Percentiles rank a stretch among this genome's conserved stretches.
Conservation (phyloP, 1,284 basidiomycete species). For the Abortiporus biennis region DNA sequence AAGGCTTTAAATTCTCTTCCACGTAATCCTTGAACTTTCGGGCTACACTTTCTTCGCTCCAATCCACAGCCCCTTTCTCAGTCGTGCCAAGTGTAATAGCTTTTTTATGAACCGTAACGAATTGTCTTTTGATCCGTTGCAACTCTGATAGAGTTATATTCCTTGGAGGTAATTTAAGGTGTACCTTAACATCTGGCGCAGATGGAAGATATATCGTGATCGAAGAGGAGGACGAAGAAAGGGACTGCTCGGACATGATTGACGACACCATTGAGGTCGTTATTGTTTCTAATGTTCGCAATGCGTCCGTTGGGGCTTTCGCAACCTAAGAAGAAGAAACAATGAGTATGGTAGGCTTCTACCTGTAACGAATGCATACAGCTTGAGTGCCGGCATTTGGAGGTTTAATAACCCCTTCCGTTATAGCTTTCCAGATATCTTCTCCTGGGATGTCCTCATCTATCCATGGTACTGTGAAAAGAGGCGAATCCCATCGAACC, state of each 20-base stretch:
- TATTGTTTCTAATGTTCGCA: conserved; percentile 73
- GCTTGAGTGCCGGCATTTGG: conserved; percentile 83
- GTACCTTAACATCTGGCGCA: conserved; percentile 31
- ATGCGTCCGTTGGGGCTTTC: conserved; percentile 77
- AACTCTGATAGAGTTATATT: conserved; percentile 77
- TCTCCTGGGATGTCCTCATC: conserved; percentile 66
- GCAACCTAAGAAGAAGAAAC: conserved; percentile 39
- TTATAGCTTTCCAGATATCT: conserved; percentile 80
- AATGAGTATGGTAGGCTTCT: conserved; percentile 4
- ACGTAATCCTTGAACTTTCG: conserved; percentile 75
- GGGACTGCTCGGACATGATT: conserved; percentile 55
- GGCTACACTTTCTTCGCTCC: conserved; percentile 70
- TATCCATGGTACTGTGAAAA: conserved; percentile 80
- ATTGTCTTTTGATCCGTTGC: conserved; percentile 84
- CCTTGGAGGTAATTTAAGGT: conserved; percentile 58
- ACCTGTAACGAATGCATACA: conserved; percentile 38
- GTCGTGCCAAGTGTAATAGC: conserved; percentile 82
- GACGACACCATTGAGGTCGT: conserved; percentile 61
- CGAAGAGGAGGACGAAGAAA: conserved; percentile 35
- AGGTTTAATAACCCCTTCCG: conserved; percentile 74
- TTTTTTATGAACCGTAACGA: conserved; percentile 81
- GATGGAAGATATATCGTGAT: conserved; percentile 45
- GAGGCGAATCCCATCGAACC: conserved; percentile 95
- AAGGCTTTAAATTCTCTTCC: conserved; percentile 61
- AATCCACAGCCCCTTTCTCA: conserved; percentile 72